Evolutionary conservation across 139 green algal genomes (phyloP).

Genomic region (Parachlorella kessleri): DNA sequence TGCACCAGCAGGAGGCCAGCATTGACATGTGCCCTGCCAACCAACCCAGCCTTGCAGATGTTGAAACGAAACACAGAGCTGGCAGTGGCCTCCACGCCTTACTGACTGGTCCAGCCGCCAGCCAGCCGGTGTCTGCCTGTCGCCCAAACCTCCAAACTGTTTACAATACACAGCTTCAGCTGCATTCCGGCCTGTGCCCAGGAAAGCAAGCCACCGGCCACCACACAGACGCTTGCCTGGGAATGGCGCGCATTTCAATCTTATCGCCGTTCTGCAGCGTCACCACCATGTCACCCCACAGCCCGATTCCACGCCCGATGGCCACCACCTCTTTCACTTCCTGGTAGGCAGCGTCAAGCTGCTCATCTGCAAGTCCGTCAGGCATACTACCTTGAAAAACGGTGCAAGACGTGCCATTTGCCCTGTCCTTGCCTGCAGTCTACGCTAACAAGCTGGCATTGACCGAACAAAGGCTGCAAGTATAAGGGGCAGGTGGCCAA

Average conservation of each 20-base stretch:
- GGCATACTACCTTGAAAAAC: too few species aligned
- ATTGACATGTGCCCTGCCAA: too few species aligned
- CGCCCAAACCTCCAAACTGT: not conserved
- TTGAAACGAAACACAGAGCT: not conserved
- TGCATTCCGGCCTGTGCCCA: not conserved
- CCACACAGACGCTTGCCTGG: constrained; percentile 47
- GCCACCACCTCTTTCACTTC: constrained; percentile 81
- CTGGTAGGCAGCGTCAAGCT: constrained; percentile 57
- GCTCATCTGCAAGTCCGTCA: constrained; percentile 74
- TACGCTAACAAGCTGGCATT: too few species aligned
- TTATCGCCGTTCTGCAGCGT: constrained; percentile 77
- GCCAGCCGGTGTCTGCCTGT: too few species aligned
- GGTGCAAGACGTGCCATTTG: too few species aligned
- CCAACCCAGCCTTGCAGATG: too few species aligned
- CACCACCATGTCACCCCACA: constrained; percentile 93
- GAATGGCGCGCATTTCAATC: constrained; percentile 83
- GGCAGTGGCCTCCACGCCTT: not conserved
- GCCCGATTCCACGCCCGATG: constrained; percentile 75
- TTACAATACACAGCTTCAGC: not conserved
- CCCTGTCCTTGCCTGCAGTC: too few species aligned
- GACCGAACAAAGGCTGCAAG: too few species aligned
- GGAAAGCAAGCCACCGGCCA: not conserved
- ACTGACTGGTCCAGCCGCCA: not conserved
- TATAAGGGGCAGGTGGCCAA: too few species aligned
- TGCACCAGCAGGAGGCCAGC: too few species aligned